Evolutionary conservation across 805 yeast genomes (phyloP).

Genomic region (Nakazawaea wickerhamii): DNA sequence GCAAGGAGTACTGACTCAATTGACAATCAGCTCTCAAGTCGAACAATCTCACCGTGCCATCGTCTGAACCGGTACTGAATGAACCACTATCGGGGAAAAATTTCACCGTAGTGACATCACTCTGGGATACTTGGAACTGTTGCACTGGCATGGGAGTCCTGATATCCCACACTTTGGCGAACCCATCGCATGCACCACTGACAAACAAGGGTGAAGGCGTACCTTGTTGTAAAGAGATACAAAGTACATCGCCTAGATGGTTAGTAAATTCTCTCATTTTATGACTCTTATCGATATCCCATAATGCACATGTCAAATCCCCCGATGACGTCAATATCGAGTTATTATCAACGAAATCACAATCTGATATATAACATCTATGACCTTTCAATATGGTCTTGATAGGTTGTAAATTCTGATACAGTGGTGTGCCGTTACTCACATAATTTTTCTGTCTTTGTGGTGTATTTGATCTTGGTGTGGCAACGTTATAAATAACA

Average conservation of each 20-base stretch:
- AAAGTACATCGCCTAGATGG: slow-evolving; percentile 68
- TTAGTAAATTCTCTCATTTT: slow-evolving; percentile 51
- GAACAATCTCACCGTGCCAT: slow-evolving; percentile 61
- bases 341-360: slow-evolving; percentile 57
- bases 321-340: slow-evolving; percentile 69
- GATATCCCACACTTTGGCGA: slow-evolving; percentile 61
- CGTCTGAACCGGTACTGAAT: slow-evolving; percentile 74
- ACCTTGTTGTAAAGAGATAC: slow-evolving; percentile 30
- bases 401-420: not conserved
- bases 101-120: slow-evolving; percentile 59
- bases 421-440: not conserved
- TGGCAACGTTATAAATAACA: slow-evolving; percentile 51
- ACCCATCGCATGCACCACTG: slow-evolving; percentile 66
- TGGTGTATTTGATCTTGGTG: not conserved
- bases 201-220: slow-evolving; percentile 35
- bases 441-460: slow-evolving; percentile 6
- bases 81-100: slow-evolving; percentile 69
- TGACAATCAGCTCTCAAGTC: slow-evolving; percentile 78
- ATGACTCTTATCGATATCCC: slow-evolving; percentile 70
- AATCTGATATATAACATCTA: slow-evolving; percentile 72
- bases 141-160: slow-evolving; percentile 35
- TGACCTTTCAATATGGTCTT: slow-evolving; percentile 64
- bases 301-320: slow-evolving; percentile 70
- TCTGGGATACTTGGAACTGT: slow-evolving; percentile 46
- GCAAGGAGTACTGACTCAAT: slow-evolving; percentile 41